Evolutionary conservation across 2,329 filamentous ascomycete genomes (phyloP).

Genomic region (Sporothrix pallida): DNA sequence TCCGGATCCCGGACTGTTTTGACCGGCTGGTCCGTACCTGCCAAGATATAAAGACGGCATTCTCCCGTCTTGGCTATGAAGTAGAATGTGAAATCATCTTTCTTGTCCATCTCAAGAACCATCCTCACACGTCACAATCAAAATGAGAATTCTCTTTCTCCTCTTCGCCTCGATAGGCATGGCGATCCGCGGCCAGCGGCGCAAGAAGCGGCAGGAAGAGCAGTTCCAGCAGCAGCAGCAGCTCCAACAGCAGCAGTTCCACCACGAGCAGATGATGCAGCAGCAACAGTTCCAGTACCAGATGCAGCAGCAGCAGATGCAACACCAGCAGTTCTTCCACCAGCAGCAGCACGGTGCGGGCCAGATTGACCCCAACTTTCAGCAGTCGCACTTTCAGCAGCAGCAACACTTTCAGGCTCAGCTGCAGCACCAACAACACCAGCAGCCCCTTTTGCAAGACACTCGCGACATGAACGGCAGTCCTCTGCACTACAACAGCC

Average conservation of each 20-base stretch:
- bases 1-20: neutral
- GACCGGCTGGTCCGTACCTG: neutral
- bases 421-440: neutral
- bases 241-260: neutral
- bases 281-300: neutral
- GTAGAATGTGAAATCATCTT: no score
- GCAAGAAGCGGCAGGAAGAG: neutral
- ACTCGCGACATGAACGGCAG: neutral
- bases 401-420: neutral
- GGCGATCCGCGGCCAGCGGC: neutral
- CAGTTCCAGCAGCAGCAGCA: neutral
- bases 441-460: neutral
- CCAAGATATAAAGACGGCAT: neutral
- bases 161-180: neutral
- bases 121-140: neutral
- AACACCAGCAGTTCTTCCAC: no score
- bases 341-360: neutral
- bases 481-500: neutral
- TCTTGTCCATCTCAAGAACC: neutral
- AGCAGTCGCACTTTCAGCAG: neutral
- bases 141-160: neutral
- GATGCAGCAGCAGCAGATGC: neutral
- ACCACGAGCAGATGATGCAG: neutral
- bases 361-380: neutral
- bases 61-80: no score